Conservation (phyloP, 768 basidiomycete genomes). For the Scleroderma bovista region DNA sequence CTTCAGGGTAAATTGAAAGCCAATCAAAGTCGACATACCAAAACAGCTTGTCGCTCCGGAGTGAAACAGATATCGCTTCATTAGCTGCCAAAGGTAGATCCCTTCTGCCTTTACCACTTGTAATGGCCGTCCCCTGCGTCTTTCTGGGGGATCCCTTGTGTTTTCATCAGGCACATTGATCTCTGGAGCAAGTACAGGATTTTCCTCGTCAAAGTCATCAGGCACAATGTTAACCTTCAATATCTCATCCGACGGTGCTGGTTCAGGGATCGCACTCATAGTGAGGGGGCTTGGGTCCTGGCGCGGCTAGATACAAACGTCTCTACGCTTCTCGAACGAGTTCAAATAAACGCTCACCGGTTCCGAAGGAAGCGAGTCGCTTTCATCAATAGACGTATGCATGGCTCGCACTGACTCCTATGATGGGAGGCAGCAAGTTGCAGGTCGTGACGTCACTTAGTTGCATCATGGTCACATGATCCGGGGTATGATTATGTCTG, state of each 20-base stretch:
- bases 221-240: not conserved
- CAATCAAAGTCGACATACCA: conserved; percentile 34
- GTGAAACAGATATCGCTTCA: conserved; percentile 51
- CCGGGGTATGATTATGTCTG: not conserved
- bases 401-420: not conserved
- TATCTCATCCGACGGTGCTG: not conserved
- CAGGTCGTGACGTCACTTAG: not conserved
- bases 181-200: not conserved
- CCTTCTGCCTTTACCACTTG: conserved; percentile 48
- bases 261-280: not conserved
- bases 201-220: not conserved
- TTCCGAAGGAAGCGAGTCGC: not conserved
- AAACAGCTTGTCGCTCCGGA: conserved; percentile 71
- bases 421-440: not conserved
- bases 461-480: not conserved
- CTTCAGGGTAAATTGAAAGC: conserved; percentile 45
- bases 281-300: not conserved
- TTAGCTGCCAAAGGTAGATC: conserved; percentile 44
- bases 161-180: not conserved
- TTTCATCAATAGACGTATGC: not conserved
- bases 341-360: not conserved
- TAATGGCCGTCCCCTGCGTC: conserved; percentile 25
- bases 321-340: not conserved
- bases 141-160: not conserved
- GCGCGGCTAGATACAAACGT: not conserved